Percentiles rank a stretch among this genome's conserved stretches.
These are phyloP conservation scores for Naganishia sp. DNA, from an alignment of 1,284 basidiomycete genomes.

Conservation along the genomic window DNA sequence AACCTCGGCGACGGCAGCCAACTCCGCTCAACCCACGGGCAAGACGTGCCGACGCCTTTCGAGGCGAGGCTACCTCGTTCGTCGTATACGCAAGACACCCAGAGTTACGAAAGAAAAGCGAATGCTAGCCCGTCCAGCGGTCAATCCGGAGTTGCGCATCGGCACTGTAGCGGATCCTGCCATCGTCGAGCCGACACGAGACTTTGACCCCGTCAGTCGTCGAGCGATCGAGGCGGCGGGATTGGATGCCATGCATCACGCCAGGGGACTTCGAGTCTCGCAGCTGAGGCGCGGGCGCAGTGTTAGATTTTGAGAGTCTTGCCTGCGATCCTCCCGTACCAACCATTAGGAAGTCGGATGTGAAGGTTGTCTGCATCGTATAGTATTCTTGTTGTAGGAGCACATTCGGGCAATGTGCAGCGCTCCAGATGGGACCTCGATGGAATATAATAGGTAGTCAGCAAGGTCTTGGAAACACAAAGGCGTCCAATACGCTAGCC, in stretches of 20 bases:
- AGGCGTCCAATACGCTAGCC: too few relatives aligned
- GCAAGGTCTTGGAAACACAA: too few relatives aligned
- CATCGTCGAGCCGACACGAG: neutral
- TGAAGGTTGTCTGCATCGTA: neutral
- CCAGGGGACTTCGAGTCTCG: neutral
- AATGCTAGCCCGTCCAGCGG: conserved; percentile 2
- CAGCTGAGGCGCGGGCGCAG: conserved; percentile 9
- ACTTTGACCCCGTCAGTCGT: conserved; percentile 6
- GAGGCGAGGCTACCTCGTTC: conserved; percentile 4
- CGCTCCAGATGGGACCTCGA: neutral
- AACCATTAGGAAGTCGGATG: neutral
- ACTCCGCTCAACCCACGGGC: conserved; percentile 1
- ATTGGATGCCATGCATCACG: neutral
- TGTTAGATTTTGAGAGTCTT: neutral
- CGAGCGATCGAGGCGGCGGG: conserved; percentile 1
- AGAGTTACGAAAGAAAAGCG: conserved; percentile 1
- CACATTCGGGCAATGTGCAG: neutral
- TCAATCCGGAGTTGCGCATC: conserved; percentile 2
- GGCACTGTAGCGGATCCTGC: neutral
- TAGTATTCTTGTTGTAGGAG: neutral
- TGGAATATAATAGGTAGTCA: neutral
- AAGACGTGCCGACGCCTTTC: conserved; percentile 6
- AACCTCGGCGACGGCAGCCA: neutral
- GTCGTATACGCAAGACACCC: conserved; percentile 5
- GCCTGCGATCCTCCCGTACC: neutral